These are phyloP conservation scores for Pseudocercospora pini-densiflorae DNA, from an alignment of 2,329 filamentous ascomycete species.

Conservation along the genomic window DNA sequence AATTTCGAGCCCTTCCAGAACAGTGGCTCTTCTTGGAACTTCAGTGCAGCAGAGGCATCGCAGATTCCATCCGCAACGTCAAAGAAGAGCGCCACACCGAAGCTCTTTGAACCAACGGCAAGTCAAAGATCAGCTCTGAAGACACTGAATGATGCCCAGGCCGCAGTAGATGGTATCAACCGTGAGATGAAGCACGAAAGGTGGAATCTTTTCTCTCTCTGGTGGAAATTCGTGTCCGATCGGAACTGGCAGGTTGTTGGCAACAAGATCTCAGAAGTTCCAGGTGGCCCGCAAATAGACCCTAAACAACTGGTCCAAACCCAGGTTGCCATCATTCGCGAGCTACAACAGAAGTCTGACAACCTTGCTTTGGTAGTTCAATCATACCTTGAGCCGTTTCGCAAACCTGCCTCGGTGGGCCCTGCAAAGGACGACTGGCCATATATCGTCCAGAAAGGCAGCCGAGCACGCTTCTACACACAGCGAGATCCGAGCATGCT, in stretches of 20 bases:
- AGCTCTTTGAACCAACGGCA: background rate
- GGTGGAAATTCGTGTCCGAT: constrained; percentile 13
- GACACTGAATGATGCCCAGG: background rate
- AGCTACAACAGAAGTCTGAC: no score
- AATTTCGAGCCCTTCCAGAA: constrained; percentile 12
- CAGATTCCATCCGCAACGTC: background rate
- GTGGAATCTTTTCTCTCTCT: constrained; percentile 13
- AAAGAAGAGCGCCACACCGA: background rate
- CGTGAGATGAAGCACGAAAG: background rate
- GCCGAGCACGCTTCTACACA: constrained; percentile 5
- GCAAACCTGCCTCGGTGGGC: background rate
- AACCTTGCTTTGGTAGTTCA: no score
- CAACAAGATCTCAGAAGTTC: background rate
- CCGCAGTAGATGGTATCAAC: background rate
- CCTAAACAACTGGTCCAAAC: background rate
- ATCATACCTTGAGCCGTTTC: no score
- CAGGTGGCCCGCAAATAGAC: background rate
- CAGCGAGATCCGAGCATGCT: constrained; percentile 11
- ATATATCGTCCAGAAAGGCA: constrained; percentile 7
- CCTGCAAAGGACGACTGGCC: background rate
- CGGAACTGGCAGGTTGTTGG: background rate
- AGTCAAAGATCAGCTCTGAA: background rate
- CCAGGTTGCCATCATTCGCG: no score
- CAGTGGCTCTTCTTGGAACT: constrained; percentile 4
- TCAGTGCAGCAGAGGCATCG: constrained; percentile 1